Evolutionary conservation across 305 asterid species (phyloP).

Genomic region (Fraxinus latifolia): DNA sequence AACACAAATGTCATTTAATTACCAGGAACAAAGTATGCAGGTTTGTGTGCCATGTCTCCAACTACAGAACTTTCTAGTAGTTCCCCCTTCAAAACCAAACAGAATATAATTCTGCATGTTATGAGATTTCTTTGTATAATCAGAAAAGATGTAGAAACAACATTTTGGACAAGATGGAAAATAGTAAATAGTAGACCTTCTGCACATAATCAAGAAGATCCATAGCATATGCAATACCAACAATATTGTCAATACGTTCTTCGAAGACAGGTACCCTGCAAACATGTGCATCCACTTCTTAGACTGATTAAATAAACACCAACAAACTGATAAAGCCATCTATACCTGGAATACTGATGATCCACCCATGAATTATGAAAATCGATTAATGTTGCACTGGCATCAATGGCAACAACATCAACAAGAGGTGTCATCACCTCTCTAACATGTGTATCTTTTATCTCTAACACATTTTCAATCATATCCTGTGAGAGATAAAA

Average conservation of each 20-base stretch:
- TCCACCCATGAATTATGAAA: constrained; percentile 94
- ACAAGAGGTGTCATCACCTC: constrained; percentile 99
- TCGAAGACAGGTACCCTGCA: constrained; percentile 96
- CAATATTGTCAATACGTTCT: constrained; percentile 95
- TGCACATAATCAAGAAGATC: constrained; percentile 93
- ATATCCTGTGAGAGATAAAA: constrained; percentile 68
- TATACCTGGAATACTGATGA: constrained; percentile 93
- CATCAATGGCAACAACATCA: constrained; percentile 93
- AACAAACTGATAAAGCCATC: constrained; percentile 19
- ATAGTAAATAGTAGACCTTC: constrained; percentile 55
- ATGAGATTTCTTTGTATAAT: constrained; percentile 43
- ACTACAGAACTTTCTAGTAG: constrained; percentile 80
- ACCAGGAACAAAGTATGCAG: constrained; percentile 99
- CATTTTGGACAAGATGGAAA: constrained; percentile 19
- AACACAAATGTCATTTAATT: constrained; percentile 18
- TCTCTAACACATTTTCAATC: constrained; percentile 97
- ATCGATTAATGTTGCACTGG: constrained; percentile 85
- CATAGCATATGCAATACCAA: constrained; percentile 98
- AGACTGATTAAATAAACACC: constrained; percentile 16
- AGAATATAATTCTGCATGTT: constrained; percentile 50
- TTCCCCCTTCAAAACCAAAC: constrained; percentile 93
- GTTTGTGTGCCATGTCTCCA: constrained; percentile 94
- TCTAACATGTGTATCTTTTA: constrained; percentile 95
- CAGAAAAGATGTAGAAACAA: constrained; percentile 30
- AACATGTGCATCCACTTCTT: constrained; percentile 23